phyloP scores from a whole-genome alignment of 2,329 filamentous ascomycete genomes.

The Neonectria neomacrospora region DNA sequence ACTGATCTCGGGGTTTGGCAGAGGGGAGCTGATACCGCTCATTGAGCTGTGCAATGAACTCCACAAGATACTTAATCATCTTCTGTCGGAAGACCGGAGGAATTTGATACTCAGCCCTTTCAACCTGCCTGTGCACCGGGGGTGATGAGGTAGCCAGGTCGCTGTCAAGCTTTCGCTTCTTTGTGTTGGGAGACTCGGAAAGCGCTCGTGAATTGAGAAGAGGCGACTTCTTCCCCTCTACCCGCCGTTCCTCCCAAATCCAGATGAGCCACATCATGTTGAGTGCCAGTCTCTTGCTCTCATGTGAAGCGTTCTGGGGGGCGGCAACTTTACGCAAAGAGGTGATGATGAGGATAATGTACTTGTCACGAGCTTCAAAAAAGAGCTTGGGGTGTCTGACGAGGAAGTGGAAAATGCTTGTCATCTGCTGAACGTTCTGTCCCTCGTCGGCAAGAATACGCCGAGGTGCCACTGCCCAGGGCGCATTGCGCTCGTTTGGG shows the following conservation, averaged over 20 bases:
- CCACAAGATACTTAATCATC: conserved; percentile 93
- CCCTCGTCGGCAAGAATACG: conserved; percentile 94
- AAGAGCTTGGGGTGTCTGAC: conserved; percentile 93
- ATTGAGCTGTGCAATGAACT: conserved; percentile 90
- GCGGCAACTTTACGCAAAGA: conserved; percentile 89
- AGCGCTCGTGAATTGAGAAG: conserved; percentile 48
- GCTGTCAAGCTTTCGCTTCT: conserved; percentile 82
- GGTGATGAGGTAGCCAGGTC: conserved; percentile 65
- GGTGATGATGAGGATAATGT: conserved; percentile 87
- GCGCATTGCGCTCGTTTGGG: conserved; percentile 76
- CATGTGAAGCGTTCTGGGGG: conserved; percentile 85
- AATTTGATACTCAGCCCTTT: conserved; percentile 74
- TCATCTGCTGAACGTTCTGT: conserved; percentile 94
- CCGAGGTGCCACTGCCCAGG: conserved; percentile 91
- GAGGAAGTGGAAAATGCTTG: conserved; percentile 96
- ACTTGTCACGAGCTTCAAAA: conserved; percentile 93
- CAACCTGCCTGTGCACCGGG: conserved; percentile 59
- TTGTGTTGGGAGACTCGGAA: conserved; percentile 77
- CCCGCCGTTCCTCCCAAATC: conserved; percentile 89
- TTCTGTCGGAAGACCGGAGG: conserved; percentile 75
- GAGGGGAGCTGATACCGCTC: conserved; percentile 86
- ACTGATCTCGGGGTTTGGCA: conserved; percentile 69
- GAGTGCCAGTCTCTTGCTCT: conserved; percentile 90
- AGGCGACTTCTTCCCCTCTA: conserved; percentile 65
- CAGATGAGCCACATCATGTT: conserved; percentile 92